Percentiles rank a stretch among this genome's conserved stretches.
Conservation (phyloP, 495 filamentous ascomycete genomes). For the Pseudomonodictys pantanalensis region DNA sequence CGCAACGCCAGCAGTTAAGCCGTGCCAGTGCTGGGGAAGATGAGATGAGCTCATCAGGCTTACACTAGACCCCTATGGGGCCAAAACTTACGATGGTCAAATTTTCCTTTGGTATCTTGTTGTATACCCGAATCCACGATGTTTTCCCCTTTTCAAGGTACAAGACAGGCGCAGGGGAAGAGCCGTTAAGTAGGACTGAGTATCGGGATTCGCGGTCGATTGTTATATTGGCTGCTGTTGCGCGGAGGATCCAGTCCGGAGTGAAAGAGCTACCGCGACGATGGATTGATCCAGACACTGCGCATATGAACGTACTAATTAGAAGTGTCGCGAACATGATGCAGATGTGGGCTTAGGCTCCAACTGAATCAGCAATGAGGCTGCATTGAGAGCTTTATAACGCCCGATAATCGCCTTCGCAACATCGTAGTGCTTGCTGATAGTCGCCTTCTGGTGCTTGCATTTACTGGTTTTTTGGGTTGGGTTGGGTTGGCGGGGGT, state of each 20-base stretch:
- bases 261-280: neutral
- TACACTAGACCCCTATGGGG: neutral
- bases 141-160: conserved; percentile 1
- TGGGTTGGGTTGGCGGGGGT: too few relatives aligned
- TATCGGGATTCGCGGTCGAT: conserved; percentile 1
- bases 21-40: conserved; percentile 1
- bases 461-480: too few relatives aligned
- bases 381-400: too few relatives aligned
- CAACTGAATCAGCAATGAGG: too few relatives aligned
- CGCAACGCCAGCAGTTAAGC: neutral
- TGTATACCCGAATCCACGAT: conserved; percentile 3
- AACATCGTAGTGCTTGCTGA: too few relatives aligned
- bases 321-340: too few relatives aligned
- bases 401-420: too few relatives aligned
- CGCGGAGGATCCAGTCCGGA: neutral
- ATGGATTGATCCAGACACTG: too few relatives aligned
- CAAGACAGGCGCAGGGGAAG: neutral
- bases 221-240: neutral
- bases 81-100: neutral
- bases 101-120: neutral
- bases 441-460: too few relatives aligned
- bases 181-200: neutral
- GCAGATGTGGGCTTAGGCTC: too few relatives aligned
- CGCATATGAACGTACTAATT: too few relatives aligned
- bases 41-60: neutral